Percentiles rank a stretch among this genome's conserved stretches.
Conservation (phyloP, 2,329 filamentous ascomycete species). For the Pseudogymnoascus sp. region DNA sequence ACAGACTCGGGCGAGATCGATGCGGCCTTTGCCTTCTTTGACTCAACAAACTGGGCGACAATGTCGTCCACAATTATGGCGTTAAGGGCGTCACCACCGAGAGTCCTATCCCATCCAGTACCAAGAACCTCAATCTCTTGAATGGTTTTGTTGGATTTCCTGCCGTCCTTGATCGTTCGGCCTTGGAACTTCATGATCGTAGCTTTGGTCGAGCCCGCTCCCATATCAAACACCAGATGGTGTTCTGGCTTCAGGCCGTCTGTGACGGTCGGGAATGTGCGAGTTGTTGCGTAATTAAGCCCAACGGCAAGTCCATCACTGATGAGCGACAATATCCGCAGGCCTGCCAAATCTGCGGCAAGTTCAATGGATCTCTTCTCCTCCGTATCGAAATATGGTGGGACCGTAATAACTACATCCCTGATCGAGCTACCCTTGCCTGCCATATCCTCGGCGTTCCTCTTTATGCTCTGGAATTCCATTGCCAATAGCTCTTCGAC, state of each 20-base stretch:
- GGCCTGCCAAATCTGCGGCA: slow-evolving; percentile 78
- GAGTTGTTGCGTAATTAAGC: slow-evolving; percentile 86
- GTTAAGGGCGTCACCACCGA: slow-evolving; percentile 87
- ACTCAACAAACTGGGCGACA: slow-evolving; percentile 67
- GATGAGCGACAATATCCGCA: slow-evolving; percentile 77
- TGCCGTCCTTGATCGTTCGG: slow-evolving; percentile 79
- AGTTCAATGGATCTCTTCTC: slow-evolving; percentile 81
- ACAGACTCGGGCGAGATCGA: slow-evolving; percentile 56
- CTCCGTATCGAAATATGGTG: slow-evolving; percentile 80
- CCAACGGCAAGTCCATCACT: slow-evolving; percentile 89
- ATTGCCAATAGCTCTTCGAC: slow-evolving; percentile 94
- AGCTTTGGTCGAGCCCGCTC: slow-evolving; percentile 86
- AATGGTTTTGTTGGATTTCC: slow-evolving; percentile 90
- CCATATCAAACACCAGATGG: slow-evolving; percentile 96
- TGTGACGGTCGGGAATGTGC: slow-evolving; percentile 77
- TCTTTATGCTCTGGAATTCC: slow-evolving; percentile 85
- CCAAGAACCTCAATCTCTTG: slow-evolving; percentile 91
- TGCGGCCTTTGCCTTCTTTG: slow-evolving; percentile 57
- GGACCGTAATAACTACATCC: slow-evolving; percentile 82
- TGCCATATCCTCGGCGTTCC: slow-evolving; percentile 77
- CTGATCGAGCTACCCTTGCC: slow-evolving; percentile 66
- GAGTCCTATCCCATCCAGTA: slow-evolving; percentile 76
- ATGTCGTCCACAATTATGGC: slow-evolving; percentile 84
- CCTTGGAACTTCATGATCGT: slow-evolving; percentile 86
- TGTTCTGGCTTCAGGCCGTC: slow-evolving; percentile 82